Percentiles rank a stretch among this genome's conserved stretches.
These are phyloP conservation scores for Phanerochaete carnosa DNA, from an alignment of 768 basidiomycete species.

Conservation along the genomic window DNA sequence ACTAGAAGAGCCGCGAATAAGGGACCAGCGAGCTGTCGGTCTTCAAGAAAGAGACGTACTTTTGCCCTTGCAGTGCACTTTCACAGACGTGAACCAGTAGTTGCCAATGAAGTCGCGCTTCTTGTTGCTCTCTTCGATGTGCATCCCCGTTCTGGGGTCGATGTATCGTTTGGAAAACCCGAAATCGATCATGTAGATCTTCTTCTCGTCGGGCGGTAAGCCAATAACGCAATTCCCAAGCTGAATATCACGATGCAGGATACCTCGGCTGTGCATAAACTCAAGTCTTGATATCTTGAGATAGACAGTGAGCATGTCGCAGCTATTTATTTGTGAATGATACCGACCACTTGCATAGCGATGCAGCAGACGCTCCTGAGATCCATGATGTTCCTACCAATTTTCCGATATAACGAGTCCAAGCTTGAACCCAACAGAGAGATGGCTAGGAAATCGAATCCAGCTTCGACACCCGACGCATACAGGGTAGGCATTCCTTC, in stretches of 20 bases:
- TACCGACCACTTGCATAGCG: slow-evolving; percentile 71
- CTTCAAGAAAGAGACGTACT: slow-evolving; percentile 35
- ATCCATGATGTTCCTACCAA: slow-evolving; percentile 59
- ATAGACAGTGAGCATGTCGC: not conserved
- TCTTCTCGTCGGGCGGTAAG: slow-evolving; percentile 50
- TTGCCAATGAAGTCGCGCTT: slow-evolving; percentile 80
- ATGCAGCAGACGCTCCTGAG: slow-evolving; percentile 70
- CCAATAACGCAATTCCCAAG: slow-evolving; percentile 76
- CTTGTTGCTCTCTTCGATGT: slow-evolving; percentile 65
- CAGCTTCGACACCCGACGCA: slow-evolving; percentile 37
- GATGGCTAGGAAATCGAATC: slow-evolving; percentile 56
- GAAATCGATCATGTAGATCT: slow-evolving; percentile 83
- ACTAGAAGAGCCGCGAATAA: slow-evolving; percentile 36
- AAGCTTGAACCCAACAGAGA: slow-evolving; percentile 70
- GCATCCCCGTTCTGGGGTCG: slow-evolving; percentile 58
- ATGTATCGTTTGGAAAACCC: slow-evolving; percentile 80
- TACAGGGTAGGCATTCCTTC: slow-evolving; percentile 74
- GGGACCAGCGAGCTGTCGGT: not conserved
- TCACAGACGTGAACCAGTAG: slow-evolving; percentile 80
- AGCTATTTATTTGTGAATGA: not conserved
- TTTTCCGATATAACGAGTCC: slow-evolving; percentile 55
- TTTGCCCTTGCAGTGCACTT: slow-evolving; percentile 74
- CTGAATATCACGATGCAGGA: slow-evolving; percentile 78
- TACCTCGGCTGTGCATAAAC: slow-evolving; percentile 70
- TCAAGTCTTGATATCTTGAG: slow-evolving; percentile 65